Conservation (phyloP, 257 asterid genomes). For the Fraxinus americana region DNA sequence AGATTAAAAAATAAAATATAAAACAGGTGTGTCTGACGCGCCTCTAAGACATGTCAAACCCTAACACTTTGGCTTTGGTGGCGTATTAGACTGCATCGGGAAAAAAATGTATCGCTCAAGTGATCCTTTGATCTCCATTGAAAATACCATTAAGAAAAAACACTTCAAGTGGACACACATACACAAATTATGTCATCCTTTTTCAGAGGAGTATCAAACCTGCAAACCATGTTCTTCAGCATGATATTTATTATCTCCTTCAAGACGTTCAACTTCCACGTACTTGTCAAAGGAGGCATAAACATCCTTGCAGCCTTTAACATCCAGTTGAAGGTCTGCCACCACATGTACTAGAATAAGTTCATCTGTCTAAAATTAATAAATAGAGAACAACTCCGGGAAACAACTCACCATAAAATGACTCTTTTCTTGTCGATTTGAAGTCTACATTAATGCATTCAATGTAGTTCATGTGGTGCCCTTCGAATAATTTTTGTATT, state of each 20-base stretch:
- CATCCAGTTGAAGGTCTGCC: constrained; percentile 73
- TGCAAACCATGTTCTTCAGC: constrained; percentile 74
- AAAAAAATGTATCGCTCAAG: not conserved
- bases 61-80: not conserved
- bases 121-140: not conserved
- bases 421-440: constrained; percentile 65
- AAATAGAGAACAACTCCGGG: constrained; percentile 14
- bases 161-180: not conserved
- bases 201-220: constrained; percentile 32
- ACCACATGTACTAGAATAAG: constrained; percentile 16
- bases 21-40: not conserved
- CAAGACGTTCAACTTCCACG: constrained; percentile 68
- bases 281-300: constrained; percentile 69
- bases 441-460: constrained; percentile 72
- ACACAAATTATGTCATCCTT: not conserved
- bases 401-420: constrained; percentile 51
- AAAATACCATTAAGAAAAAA: not conserved
- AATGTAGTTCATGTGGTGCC: constrained; percentile 71
- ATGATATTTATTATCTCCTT: constrained; percentile 67
- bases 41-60: not conserved
- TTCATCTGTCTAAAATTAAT: constrained; percentile 5
- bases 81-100: not conserved
- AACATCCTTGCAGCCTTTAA: constrained; percentile 64
- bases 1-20: too few relatives aligned
- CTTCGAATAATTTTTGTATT: constrained; percentile 68